Evolutionary conservation across 2,329 filamentous ascomycete species (phyloP).

Genomic region (Tricladium varicosporioides): DNA sequence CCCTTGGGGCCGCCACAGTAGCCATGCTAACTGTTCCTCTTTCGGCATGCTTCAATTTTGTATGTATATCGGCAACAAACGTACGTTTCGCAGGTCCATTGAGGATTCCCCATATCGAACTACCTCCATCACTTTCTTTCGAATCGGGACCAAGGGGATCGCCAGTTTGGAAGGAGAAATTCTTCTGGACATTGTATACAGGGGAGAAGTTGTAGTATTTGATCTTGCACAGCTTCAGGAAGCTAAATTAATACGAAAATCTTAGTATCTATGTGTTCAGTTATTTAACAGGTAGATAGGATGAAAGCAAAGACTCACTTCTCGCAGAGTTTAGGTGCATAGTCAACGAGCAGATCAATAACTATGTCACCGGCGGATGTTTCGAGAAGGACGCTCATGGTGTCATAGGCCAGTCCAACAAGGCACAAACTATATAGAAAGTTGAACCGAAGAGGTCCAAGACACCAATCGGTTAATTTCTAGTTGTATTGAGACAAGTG

Average conservation of each 20-base stretch:
- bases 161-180: conserved; percentile 95
- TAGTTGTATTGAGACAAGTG: too few relatives aligned
- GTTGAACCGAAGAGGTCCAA: too few relatives aligned
- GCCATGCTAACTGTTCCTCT: conserved; percentile 96
- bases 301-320: conserved; percentile 64
- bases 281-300: conserved; percentile 29
- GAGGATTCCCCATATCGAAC: conserved; percentile 86
- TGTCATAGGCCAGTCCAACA: conserved; percentile 4
- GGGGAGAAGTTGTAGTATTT: conserved; percentile 99
- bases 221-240: conserved; percentile 96
- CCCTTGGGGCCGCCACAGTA: conserved; percentile 72
- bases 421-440: too few relatives aligned
- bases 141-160: conserved; percentile 88
- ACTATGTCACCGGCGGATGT: conserved; percentile 93
- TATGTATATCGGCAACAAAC: conserved; percentile 81
- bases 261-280: conserved; percentile 57
- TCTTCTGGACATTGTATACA: conserved; percentile 86
- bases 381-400: conserved; percentile 91
- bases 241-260: conserved; percentile 57
- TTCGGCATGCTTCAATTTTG: conserved; percentile 84
- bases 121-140: conserved; percentile 83
- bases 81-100: conserved; percentile 69
- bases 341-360: conserved; percentile 85
- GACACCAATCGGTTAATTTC: too few relatives aligned
- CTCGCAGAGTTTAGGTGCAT: conserved; percentile 88